Base-by-base conservation (phyloP, 345 rosid species). In the Hibiscus syriacus region DNA sequence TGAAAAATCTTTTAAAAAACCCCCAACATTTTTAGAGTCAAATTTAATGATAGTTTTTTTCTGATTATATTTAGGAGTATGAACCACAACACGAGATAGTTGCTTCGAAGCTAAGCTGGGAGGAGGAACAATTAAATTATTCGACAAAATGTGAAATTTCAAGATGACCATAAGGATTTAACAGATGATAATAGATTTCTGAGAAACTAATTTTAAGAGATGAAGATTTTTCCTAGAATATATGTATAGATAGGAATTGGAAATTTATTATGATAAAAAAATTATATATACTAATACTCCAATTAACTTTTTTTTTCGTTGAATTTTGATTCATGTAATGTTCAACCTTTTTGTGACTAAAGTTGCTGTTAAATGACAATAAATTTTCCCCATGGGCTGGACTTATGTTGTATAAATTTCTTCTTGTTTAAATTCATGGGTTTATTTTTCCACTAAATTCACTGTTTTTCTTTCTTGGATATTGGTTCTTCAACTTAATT, bases 81-180 rank as follows among this genome's bases (percentile, higher is more conserved):
- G 79, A 77, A 67, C 90, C 96, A 1, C 77, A 79, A 55, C 93
- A 88, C 60, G 91, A 89, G 76, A 85, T 79, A 64, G 96, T 83
- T 32, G 98, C 96, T 10, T 76, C 93, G 9, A 86, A 86, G 85
- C 76, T 83, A 36, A 89, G 81, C 17, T 92, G 98, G 96, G 93
- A 91, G 81, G 83, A 38, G 48, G 87, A 83, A 74, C 89, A 81
- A 64, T 70, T 80, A 48, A 84, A 74, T 8, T 68, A 72, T 67
- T 62, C 84, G 38, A 56, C 83, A 23, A 74, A 77, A 64, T 79
- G 85, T 68, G 87, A 84, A 39, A 78, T 85, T 63, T 81, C 86
- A 55, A 85, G 95, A 68, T 82, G 83, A 84, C n/a, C n/a, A n/a
- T n/a, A n/a, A n/a, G n/a, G n/a, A n/a, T n/a, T n/a, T n/a, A n/a